These are phyloP conservation scores for Chara braunii DNA, from an alignment of 139 green algal genomes.

Conservation along the genomic window DNA sequence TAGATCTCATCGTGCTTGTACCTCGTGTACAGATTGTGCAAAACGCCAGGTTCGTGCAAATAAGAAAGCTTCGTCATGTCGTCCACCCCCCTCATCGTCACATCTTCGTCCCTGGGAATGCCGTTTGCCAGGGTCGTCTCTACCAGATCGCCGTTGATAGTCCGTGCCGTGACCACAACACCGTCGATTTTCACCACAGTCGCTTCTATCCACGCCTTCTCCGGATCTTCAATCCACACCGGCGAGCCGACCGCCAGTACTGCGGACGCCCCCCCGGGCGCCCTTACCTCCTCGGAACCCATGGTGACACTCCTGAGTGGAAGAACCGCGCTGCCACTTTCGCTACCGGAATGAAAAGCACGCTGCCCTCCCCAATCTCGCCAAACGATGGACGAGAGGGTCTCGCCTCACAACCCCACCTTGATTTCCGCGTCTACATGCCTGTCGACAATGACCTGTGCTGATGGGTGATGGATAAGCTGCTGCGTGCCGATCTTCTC, in stretches of 20 bases:
- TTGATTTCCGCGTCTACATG: too few species aligned
- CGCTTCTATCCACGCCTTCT: constrained; percentile 17
- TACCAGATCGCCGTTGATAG: not conserved
- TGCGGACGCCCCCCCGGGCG: constrained; percentile 3
- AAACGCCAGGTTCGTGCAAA: constrained; percentile 93
- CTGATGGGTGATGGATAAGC: too few species aligned
- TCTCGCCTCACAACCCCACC: too few species aligned
- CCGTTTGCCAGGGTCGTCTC: not conserved
- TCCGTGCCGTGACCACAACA: constrained; percentile 11
- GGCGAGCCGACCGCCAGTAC: constrained; percentile 13
- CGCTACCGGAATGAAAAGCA: too few species aligned
- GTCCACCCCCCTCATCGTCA: constrained; percentile 33
- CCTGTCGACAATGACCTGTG: too few species aligned
- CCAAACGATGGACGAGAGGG: too few species aligned
- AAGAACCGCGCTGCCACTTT: too few species aligned
- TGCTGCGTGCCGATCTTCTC: too few species aligned
- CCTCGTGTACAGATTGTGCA: constrained; percentile 65
- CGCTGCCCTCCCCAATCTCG: too few species aligned
- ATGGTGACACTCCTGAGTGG: too few species aligned
- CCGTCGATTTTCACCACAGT: constrained; percentile 11
- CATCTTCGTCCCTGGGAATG: constrained; percentile 21
- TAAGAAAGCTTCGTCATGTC: constrained; percentile 97
- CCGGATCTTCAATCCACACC: constrained; percentile 32
- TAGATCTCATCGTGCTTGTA: constrained; percentile 76
- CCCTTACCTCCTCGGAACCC: too few species aligned